Evolutionary conservation across 1,284 basidiomycete genomes (phyloP), one percentile per base, ranked within the genome.

Genomic region (Phenoliferia sp.): DNA sequence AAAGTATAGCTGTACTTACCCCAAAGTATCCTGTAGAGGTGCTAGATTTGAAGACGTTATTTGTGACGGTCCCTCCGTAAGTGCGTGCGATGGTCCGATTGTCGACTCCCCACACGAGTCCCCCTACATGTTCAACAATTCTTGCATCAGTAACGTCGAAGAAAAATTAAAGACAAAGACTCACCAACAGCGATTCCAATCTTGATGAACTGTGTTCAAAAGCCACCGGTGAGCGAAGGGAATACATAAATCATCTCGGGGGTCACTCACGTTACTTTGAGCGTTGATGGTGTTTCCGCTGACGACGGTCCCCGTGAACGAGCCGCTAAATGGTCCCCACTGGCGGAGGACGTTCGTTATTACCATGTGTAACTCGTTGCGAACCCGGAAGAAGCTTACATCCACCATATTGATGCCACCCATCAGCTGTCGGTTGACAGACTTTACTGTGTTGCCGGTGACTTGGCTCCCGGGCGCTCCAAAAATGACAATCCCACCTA

Each of bases 281-380:
- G 75, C 69, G n/a, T 77, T 83, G 39, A 76, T 87, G 22, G 77
- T 82, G 76, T 94, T 94, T 76, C 88, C 83, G 59, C 83, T 83
- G 19, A 93, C 89, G 33, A 89, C 79, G 10, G 86, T 87, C 48
- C 85, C 83, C 0, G 83, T 83, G 77, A 85, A 94, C 77, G 90
- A 81, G 0, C 90, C 91, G n/a, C 76, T 75, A 50, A 61, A 76
- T 0, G 92, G 90, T 5, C 81, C 76, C 66, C 86, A 86, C 75
- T 93, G 90, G 16, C 93, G 91, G 82, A 92, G 74, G 72, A 44
- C 39, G 39, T 12, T 12, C 12, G 39, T 12, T 12, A 22, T 44
- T 22, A 44, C 12, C 39, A 22, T 12, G 39, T 44, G 39, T 44
- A 22, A 22, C 39, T 12, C 39, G 39, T 12, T 12, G 22, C 12